These are phyloP conservation scores for Nicotiana undulata DNA, from an alignment of 257 asterid genomes.

Conservation along the genomic window DNA sequence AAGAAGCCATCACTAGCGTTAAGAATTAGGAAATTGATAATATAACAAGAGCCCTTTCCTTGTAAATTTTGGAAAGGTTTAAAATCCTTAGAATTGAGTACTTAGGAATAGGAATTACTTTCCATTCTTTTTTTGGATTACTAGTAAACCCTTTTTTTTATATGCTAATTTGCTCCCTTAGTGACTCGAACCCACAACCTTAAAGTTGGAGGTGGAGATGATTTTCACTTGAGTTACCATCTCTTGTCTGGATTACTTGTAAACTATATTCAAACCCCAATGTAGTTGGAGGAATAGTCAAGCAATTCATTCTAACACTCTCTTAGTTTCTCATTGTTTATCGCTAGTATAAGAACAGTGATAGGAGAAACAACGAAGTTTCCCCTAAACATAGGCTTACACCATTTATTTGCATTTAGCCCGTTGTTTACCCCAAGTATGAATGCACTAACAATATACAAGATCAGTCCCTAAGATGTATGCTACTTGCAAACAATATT, in stretches of 20 bases:
- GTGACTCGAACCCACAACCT: no score
- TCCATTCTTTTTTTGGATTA: not conserved
- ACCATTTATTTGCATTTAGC: not conserved
- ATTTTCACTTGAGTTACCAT: no score
- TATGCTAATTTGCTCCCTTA: no score
- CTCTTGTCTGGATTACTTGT: not conserved
- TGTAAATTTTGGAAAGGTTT: not conserved
- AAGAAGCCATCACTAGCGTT: not conserved
- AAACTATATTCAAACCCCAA: not conserved
- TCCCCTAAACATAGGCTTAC: not conserved
- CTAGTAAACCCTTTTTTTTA: not conserved
- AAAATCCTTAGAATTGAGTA: not conserved
- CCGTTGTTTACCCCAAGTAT: not conserved
- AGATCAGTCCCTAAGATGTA: not conserved
- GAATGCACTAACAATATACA: no score
- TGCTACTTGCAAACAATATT: not conserved
- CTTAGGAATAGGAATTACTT: not conserved
- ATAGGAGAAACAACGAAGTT: not conserved
- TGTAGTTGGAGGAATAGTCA: not conserved
- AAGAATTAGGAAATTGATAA: not conserved
- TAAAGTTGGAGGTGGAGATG: no score
- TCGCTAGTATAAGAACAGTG: not conserved
- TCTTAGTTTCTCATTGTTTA: not conserved
- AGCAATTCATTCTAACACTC: not conserved
- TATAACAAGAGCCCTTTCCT: not conserved